Evolutionary conservation across 2,329 filamentous ascomycete genomes (phyloP).

Genomic region (Alternaria postmessia): DNA sequence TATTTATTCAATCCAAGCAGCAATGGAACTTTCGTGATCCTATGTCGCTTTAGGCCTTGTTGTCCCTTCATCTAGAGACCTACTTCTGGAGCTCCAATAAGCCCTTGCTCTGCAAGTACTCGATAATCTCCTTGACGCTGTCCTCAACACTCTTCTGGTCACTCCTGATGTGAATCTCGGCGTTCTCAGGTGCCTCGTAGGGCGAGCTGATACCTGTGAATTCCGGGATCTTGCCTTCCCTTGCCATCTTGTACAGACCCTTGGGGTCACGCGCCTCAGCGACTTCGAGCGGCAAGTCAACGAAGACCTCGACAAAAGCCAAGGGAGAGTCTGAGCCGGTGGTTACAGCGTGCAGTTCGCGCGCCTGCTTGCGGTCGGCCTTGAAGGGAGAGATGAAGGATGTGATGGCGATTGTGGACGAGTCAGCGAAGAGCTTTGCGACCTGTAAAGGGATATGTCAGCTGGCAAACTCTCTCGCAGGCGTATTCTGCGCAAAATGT

Average conservation of each 20-base stretch:
- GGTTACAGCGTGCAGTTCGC: conserved; percentile 76
- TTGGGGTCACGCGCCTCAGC: conserved; percentile 97
- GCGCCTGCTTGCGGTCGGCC: conserved; percentile 82
- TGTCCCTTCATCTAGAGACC: neutral
- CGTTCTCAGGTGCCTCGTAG: conserved; percentile 85
- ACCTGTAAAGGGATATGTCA: conserved; percentile 61
- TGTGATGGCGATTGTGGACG: conserved; percentile 84
- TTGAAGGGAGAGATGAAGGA: conserved; percentile 97
- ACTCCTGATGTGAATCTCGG: conserved; percentile 88
- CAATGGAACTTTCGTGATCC: neutral
- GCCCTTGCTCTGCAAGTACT: conserved; percentile 77
- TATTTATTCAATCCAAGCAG: neutral
- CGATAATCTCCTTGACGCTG: conserved; percentile 82
- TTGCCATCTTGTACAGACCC: conserved; percentile 96
- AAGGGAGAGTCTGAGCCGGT: conserved; percentile 67
- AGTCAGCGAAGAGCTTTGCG: conserved; percentile 95
- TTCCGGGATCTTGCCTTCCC: conserved; percentile 92
- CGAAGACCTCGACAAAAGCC: conserved; percentile 91
- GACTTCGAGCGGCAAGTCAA: conserved; percentile 89
- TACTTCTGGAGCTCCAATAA: conserved; percentile 56
- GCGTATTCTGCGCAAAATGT: neutral
- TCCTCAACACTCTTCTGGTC: conserved; percentile 86
- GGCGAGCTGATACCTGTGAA: conserved; percentile 96
- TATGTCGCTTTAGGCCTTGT: neutral
- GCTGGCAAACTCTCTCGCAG: neutral